Base-by-base conservation (phyloP, 2,329 filamentous ascomycete genomes). In the Fusarium graminum region DNA sequence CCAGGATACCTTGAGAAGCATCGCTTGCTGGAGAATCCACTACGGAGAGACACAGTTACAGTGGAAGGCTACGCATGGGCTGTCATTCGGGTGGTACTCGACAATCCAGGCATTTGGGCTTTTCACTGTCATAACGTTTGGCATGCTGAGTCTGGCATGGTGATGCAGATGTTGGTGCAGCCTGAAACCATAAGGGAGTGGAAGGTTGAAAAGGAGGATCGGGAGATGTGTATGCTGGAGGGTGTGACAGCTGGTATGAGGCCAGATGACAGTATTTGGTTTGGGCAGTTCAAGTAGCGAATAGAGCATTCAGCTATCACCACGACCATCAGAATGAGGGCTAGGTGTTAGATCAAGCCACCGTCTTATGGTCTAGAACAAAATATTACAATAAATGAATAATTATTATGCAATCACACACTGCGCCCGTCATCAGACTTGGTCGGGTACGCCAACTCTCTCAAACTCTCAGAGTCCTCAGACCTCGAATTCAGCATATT, bases 41-140 rank as follows among this genome's bases (percentile, higher is more conserved):
- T 80, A 3, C 69, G 77, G 12, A 72, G 78, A 22, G 78, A 80
- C 32, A 85, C 84, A 3, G 78, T 85, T 5, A 83, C 83, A 0
- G 78, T 85, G 0, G 83, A 86, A 69, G 82, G 80, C 0, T 87
- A 83, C 50, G 84, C 83, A 1, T 88, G 84, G 85, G 77, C 81
- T 3, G 68, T 85, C n/a, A 72, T 88, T 13, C 77, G 86, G 53
- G 81, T 88, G 14, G 77, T 85, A 4, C 80, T 85, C 1, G 85
- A 88, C 59, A 88, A 87, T 68, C 82, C 85, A 0, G 86, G 86
- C 1, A 66, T 85, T 3, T 88, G 86, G 86, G 79, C 83, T 0
- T 81, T 88, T 22, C 86, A 88, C 71, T 88, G 86, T 65, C 86
- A 88, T 65, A 82, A 87, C 58, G 77, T 80, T 0, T 88, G 86